Evolutionary conservation across 768 basidiomycete genomes (phyloP).

Genomic region (Mycena galericulata): DNA sequence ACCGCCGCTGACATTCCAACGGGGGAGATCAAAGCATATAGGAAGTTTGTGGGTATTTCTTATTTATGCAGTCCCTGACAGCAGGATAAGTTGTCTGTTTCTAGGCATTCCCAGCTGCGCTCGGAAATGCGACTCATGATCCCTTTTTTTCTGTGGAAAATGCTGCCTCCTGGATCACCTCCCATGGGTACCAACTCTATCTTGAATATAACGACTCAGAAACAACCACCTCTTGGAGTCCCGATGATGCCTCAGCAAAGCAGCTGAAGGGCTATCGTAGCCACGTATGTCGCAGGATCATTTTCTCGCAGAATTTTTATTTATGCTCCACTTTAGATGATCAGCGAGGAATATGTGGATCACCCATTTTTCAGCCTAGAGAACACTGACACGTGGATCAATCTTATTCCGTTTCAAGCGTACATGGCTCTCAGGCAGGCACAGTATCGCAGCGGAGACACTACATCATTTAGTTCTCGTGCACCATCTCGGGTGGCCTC

Average conservation of each 20-base stretch:
- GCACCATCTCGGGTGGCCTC: not conserved
- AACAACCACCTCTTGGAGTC: not conserved
- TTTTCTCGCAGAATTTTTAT: too few species aligned
- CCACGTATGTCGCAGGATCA: too few species aligned
- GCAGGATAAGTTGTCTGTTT: not conserved
- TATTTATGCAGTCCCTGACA: too few species aligned
- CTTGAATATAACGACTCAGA: not conserved
- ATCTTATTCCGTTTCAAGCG: not conserved
- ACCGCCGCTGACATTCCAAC: not conserved
- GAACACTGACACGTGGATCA: conserved; percentile 1
- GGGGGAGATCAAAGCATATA: not conserved
- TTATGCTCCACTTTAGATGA: too few species aligned
- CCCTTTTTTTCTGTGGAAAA: conserved; percentile 6
- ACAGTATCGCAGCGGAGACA: not conserved
- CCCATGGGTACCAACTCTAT: not conserved
- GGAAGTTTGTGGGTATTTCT: not conserved
- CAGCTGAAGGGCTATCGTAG: not conserved
- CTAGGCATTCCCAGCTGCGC: not conserved
- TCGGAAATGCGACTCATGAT: not conserved
- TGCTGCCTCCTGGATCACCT: not conserved
- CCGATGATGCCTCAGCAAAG: not conserved
- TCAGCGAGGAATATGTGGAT: not conserved
- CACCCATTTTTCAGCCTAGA: conserved; percentile 14
- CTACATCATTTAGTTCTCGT: not conserved
- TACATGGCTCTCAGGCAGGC: not conserved